Percentiles rank a stretch among this genome's conserved stretches.
These are phyloP conservation scores for Camelina hispida DNA, from an alignment of 345 rosid species.

Conservation along the genomic window DNA sequence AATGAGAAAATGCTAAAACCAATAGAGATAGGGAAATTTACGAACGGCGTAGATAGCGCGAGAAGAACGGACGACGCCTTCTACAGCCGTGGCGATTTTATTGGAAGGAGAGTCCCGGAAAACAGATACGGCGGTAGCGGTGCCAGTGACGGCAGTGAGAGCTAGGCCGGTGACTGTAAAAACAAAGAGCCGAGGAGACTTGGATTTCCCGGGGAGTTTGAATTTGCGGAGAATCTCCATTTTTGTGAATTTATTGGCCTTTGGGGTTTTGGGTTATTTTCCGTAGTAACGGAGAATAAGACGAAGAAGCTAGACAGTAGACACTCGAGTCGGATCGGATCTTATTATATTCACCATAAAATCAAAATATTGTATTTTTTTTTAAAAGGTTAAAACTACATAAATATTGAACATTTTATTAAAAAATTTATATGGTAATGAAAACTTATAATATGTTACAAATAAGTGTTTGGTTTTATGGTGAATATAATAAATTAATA, in stretches of 20 bases:
- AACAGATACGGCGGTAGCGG: conserved; percentile 32
- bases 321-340: too few relatives aligned
- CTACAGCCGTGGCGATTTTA: conserved; percentile 42
- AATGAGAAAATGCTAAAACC: not conserved
- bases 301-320: not conserved
- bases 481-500: too few relatives aligned
- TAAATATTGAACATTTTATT: too few relatives aligned
- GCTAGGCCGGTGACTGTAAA: conserved; percentile 56
- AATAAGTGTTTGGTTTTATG: too few relatives aligned
- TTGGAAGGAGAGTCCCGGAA: conserved; percentile 38
- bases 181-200: conserved; percentile 38
- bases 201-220: conserved; percentile 51
- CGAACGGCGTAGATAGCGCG: conserved; percentile 63
- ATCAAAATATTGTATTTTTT: too few relatives aligned
- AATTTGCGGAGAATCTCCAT: conserved; percentile 39
- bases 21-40: not conserved
- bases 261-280: not conserved
- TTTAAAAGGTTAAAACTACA: too few relatives aligned
- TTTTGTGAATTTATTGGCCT: not conserved
- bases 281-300: conserved; percentile 5
- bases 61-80: conserved; percentile 62
- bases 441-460: too few relatives aligned
- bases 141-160: conserved; percentile 32
- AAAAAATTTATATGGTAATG: too few relatives aligned
- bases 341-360: too few relatives aligned